Base-by-base conservation (phyloP, 441 rosid species). In the Macaranga tanarius region DNA sequence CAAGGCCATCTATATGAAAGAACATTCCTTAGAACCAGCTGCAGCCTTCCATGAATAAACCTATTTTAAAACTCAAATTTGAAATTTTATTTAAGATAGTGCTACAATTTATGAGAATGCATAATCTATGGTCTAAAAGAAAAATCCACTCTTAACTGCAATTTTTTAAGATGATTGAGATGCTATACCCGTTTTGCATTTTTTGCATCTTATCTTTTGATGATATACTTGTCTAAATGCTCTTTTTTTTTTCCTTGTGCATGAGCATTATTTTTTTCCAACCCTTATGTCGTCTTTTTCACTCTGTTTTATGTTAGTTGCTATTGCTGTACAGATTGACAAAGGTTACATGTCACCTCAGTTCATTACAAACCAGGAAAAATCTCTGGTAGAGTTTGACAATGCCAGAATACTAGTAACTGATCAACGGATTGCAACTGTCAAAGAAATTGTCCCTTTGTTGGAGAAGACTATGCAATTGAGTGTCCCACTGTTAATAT, bases 341-440 rank as follows among this genome's bases (percentile, higher is more conserved):
- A 89, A 88, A 84, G 99, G 97, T 54, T 92, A 85, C 74, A 87
- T 94, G 90, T 90, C 97, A 0, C 87, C 95, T 6, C 90, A 87
- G 10, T 94, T 94, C 89, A 86, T 94, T 60, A 90, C 95, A 50
- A 92, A 92, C 78, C 95, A 84, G 74, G 97, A 86, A 60, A 92
- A 82, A 47, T 89, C 92, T 74, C 71, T 75, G 6, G 95, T 92
- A 79, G 97, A 90, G 82, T 92, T 94, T 79, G 91, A 88, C 73
- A 90, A 92, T 77, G 82, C 94, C 58, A 92, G 74, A 83, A 86
- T 94, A 73, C 86, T 94, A 10, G 92, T 94, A 66, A 92, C 93
- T 12, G 99, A 94, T 82, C 92, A 86, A 75, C 86, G 81, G 82
- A 92, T 92, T 68, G 70, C 84, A 67, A 48, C 81, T 65, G 90